A percentile compares a stretch with the other conserved stretches of the same genome.
Conservation (phyloP, 2,329 filamentous ascomycete genomes). For the Hawksworthiomyces lignivorus region DNA sequence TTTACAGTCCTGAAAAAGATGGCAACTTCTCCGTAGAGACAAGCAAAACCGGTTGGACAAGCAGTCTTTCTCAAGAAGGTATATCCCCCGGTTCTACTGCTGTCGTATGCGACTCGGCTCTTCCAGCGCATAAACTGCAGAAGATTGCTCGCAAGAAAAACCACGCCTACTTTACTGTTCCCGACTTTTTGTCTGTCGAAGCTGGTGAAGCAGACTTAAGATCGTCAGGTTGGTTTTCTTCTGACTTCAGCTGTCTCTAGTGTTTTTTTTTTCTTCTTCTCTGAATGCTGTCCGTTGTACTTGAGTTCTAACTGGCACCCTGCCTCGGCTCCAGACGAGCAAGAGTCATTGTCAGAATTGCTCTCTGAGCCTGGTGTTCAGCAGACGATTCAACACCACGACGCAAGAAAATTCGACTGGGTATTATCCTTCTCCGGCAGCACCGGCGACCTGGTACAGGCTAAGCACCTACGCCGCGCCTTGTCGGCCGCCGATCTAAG, state of each 20-base stretch:
- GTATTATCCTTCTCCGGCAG: slow-evolving; percentile 32
- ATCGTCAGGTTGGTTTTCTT: slow-evolving; percentile 1
- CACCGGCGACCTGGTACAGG: neutral
- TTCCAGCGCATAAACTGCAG: neutral
- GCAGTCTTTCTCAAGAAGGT: neutral
- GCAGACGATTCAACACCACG: slow-evolving; percentile 25
- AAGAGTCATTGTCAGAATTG: slow-evolving; percentile 5
- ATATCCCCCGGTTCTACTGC: neutral
- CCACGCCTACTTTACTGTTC: slow-evolving; percentile 8
- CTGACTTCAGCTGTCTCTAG: no score
- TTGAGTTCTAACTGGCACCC: neutral
- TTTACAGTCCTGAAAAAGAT: slow-evolving; percentile 13
- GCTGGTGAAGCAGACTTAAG: neutral
- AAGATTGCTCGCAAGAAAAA: slow-evolving; percentile 1
- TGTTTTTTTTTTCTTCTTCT: neutral
- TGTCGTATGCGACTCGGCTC: neutral
- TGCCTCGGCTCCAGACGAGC: neutral
- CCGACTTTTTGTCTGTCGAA: neutral
- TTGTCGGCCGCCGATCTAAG: slow-evolving; percentile 6
- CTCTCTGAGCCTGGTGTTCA: slow-evolving; percentile 3
- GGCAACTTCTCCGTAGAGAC: neutral
- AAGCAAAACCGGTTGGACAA: neutral
- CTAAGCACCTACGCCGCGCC: slow-evolving; percentile 8
- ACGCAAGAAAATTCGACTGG: slow-evolving; percentile 44
- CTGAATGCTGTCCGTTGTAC: no score